Percentiles rank a stretch among this genome's conserved stretches.
phyloP scores from a whole-genome alignment of 352 stramenopile species.

The Pythium diclinum region DNA sequence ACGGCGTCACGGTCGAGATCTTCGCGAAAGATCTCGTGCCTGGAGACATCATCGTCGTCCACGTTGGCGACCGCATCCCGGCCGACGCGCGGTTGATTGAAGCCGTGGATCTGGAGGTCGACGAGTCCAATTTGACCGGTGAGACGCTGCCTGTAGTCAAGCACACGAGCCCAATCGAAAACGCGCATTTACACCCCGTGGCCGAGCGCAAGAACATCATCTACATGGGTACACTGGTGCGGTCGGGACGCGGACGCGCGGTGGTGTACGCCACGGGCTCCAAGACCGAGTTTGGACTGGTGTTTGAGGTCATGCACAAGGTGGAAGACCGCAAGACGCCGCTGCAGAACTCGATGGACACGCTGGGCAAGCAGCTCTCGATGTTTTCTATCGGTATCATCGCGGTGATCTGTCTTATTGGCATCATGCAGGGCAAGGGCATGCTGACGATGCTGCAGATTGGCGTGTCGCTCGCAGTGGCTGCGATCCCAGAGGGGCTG shows the following conservation, averaged over 20 bases:
- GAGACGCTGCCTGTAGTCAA: constrained; percentile 88
- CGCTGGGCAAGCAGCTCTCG: constrained; percentile 93
- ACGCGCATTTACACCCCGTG: constrained; percentile 66
- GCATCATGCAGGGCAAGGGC: constrained; percentile 89
- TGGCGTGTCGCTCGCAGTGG: constrained; percentile 86
- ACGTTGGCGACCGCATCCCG: constrained; percentile 92
- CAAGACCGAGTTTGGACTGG: constrained; percentile 95
- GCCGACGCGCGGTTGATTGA: constrained; percentile 90
- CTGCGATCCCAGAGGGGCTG: constrained; percentile 75
- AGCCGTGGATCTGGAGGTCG: constrained; percentile 84
- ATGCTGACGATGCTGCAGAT: constrained; percentile 96
- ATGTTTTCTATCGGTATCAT: constrained; percentile 93
- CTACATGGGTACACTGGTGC: constrained; percentile 97
- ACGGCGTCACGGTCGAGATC: constrained; percentile 56
- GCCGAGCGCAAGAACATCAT: constrained; percentile 90
- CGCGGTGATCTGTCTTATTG: constrained; percentile 91
- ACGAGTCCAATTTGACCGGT: constrained; percentile 94
- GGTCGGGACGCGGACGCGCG: constrained; percentile 87
- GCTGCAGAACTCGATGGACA: constrained; percentile 95
- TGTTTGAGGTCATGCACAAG: constrained; percentile 93
- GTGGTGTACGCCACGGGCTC: constrained; percentile 94
- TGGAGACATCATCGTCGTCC: constrained; percentile 87
- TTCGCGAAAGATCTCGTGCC: constrained; percentile 75
- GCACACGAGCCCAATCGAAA: constrained; percentile 54
- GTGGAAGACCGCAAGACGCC: constrained; percentile 93